Base-by-base conservation (phyloP, 148 eudicot genomes). In the Rhododendron ovatum region DNA sequence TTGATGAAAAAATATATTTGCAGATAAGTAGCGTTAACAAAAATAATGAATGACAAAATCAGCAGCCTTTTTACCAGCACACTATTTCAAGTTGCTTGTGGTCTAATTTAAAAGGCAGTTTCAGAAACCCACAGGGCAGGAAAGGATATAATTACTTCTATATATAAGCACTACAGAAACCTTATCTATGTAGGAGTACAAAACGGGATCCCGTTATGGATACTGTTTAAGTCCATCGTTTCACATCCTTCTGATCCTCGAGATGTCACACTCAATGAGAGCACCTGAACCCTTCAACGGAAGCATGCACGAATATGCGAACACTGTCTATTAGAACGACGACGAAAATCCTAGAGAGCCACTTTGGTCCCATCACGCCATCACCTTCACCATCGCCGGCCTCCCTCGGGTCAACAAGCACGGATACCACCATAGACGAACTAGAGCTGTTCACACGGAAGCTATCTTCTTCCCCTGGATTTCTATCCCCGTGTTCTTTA, bases 281-380 rank as follows among this genome's bases (percentile, higher is more conserved):
- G 90, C 87, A 87, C 90, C 90, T 39, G 96, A 88, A 69, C 96
- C 96, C 92, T 87, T 85, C n/a, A 93, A 90, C 5, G 99, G 99
- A 48, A 97, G 94, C 94, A 92, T 94, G 92, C 99, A 97, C 30
- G 99, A 97, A 78, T 97, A 97, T 3, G 99, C 93, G 39, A 45
- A 97, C 95, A 75, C 99, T 93, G 87, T 97, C 99, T 9, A 97
- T 86, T n/a, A 97, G 92, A 43, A 97, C 98, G 7, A 97, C 98
- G 39, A 97, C 99, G 86, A 94, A 95, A 73, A 97, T 94, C 88
- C 96, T 88, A 37, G 98, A 91, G 48, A 92, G 81, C 7, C 96
- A 89, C 89, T 95, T 95, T 26, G 89, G 87, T 83, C 98, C 93
- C 86, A 95, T 92, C 80, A 93, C 92, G 3, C 94, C 91, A 51